Evolutionary conservation across 78 protist species (phyloP).

Genomic region (Polysphondylium violaceum): DNA sequence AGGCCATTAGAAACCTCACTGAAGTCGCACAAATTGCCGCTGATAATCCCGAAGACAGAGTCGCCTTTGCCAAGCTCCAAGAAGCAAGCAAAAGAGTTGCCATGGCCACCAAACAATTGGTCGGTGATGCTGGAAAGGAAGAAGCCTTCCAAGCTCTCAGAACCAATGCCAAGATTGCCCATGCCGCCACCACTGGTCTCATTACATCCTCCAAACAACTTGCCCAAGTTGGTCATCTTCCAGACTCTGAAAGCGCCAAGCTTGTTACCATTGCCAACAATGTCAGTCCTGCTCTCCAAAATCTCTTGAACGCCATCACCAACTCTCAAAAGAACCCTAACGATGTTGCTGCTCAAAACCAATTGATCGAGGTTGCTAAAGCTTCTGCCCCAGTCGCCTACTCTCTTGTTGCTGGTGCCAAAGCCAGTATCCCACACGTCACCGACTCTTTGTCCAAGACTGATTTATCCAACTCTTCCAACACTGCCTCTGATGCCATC

Average conservation of each 20-base stretch:
- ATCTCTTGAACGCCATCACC: slow-evolving; percentile 33
- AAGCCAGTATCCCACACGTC: slow-evolving; percentile 61
- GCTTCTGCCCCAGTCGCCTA: slow-evolving; percentile 55
- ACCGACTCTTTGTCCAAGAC: slow-evolving; percentile 36
- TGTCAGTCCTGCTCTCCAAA: slow-evolving; percentile 28
- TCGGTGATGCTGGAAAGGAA: slow-evolving; percentile 83
- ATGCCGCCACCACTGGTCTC: slow-evolving; percentile 81
- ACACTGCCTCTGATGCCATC: slow-evolving; percentile 58
- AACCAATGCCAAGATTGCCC: slow-evolving; percentile 73
- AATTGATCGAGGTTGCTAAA: slow-evolving; percentile 53
- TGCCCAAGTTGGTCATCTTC: slow-evolving; percentile 3
- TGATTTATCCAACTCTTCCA: slow-evolving; percentile 46
- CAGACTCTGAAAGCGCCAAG: slow-evolving; percentile 34
- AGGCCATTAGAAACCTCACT: slow-evolving; percentile 47
- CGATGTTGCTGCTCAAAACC: slow-evolving; percentile 64
- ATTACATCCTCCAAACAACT: slow-evolving; percentile 41
- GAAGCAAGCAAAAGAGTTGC: slow-evolving; percentile 78
- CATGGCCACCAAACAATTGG: slow-evolving; percentile 69
- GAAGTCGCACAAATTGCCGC: slow-evolving; percentile 67
- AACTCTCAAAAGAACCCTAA: slow-evolving; percentile 55
- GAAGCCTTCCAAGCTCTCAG: slow-evolving; percentile 75
- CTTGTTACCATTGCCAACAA: neutral
- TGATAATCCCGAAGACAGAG: slow-evolving; percentile 72
- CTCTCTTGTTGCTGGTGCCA: slow-evolving; percentile 66
- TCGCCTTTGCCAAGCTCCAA: slow-evolving; percentile 51